Percentiles rank a stretch among this genome's conserved stretches.
Conservation (phyloP, 2,329 filamentous ascomycete genomes). For the Trichoderma koningii region DNA sequence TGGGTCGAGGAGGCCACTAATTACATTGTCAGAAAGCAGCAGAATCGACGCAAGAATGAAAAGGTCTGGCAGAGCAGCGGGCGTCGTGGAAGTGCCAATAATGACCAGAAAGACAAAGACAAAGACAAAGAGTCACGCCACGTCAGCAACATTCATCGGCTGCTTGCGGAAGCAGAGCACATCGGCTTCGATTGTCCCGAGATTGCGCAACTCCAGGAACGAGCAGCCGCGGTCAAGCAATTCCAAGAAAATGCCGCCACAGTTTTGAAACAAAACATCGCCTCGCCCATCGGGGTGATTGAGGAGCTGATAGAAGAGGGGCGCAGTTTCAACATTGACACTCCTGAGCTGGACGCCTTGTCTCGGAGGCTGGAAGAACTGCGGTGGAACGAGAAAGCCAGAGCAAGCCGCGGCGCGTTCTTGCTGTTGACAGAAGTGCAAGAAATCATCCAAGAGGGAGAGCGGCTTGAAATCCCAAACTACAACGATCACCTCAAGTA, state of each 20-base stretch:
- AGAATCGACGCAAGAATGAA: conserved; percentile 93
- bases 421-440: conserved; percentile 77
- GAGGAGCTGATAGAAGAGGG: conserved; percentile 91
- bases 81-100: conserved; percentile 57
- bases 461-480: conserved; percentile 73
- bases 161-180: conserved; percentile 79
- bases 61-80: conserved; percentile 77
- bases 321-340: conserved; percentile 85
- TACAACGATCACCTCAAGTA: conserved; percentile 78
- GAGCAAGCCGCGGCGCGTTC: conserved; percentile 61
- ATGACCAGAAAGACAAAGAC: conserved; percentile 50
- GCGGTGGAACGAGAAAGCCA: conserved; percentile 83
- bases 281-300: conserved; percentile 70
- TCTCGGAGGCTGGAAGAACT: conserved; percentile 80
- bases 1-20: conserved; percentile 97
- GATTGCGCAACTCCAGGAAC: conserved; percentile 81
- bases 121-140: conserved; percentile 78
- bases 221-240: conserved; percentile 77
- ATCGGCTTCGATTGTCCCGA: conserved; percentile 94
- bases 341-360: conserved; percentile 82
- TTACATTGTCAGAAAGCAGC: conserved; percentile 96
- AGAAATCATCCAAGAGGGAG: conserved; percentile 75
- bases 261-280: conserved; percentile 66
- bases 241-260: conserved; percentile 77
- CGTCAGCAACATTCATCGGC: conserved; percentile 81